These are phyloP conservation scores for Phytophthora hybrid DNA, from an alignment of 352 stramenopile genomes.

Conservation along the genomic window DNA sequence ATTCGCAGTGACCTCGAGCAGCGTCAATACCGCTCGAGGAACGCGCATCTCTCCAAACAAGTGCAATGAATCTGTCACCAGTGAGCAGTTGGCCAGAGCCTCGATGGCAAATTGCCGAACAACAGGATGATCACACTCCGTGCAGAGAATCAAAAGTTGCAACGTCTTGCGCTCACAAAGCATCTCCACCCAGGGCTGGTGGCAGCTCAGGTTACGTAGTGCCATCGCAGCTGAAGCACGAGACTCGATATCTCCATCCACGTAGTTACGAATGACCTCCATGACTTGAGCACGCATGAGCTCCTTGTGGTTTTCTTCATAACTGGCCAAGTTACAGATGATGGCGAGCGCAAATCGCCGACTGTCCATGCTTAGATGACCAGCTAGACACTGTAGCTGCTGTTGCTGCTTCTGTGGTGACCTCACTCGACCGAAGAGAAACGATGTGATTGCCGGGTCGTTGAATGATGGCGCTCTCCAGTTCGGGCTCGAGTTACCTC, in stretches of 20 bases:
- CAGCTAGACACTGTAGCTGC: slow-evolving; percentile 15
- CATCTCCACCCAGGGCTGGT: slow-evolving; percentile 82
- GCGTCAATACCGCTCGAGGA: slow-evolving; percentile 48
- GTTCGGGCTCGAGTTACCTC: background rate
- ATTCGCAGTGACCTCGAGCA: slow-evolving; percentile 55
- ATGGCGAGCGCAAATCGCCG: slow-evolving; percentile 70
- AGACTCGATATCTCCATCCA: slow-evolving; percentile 74
- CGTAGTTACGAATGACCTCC: slow-evolving; percentile 76
- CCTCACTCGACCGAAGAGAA: slow-evolving; percentile 23
- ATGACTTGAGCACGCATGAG: slow-evolving; percentile 79
- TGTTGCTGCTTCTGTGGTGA: slow-evolving; percentile 12
- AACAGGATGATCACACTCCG: slow-evolving; percentile 54
- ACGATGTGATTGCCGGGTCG: slow-evolving; percentile 15
- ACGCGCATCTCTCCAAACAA: slow-evolving; percentile 78
- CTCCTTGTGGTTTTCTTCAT: slow-evolving; percentile 83
- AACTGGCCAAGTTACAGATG: slow-evolving; percentile 80
- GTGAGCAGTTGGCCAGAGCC: slow-evolving; percentile 78
- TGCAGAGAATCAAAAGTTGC: slow-evolving; percentile 65
- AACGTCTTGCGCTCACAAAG: slow-evolving; percentile 79
- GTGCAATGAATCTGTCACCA: slow-evolving; percentile 77
- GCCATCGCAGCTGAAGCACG: slow-evolving; percentile 76
- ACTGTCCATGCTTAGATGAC: slow-evolving; percentile 50
- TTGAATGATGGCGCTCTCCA: slow-evolving; percentile 2
- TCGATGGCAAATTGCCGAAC: slow-evolving; percentile 75
- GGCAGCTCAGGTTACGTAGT: slow-evolving; percentile 76